A percentile compares a stretch with the other conserved stretches of the same genome.
Evolutionary conservation across 1,284 basidiomycete genomes (phyloP).

Genomic region (Naganishia sp.): DNA sequence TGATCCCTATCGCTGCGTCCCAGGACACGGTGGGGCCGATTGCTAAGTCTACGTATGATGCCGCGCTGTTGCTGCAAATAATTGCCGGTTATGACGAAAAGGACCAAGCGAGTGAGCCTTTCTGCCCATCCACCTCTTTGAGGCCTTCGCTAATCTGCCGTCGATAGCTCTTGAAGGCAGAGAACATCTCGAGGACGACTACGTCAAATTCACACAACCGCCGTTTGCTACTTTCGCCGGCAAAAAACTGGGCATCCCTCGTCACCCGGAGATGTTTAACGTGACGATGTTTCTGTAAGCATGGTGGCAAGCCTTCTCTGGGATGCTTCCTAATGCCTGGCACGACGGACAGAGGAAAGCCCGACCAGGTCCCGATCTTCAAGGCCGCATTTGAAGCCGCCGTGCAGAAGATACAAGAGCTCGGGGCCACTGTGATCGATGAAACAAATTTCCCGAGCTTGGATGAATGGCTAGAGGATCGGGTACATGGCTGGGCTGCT

Average conservation of each 20-base stretch:
- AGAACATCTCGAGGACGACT: constrained; percentile 3
- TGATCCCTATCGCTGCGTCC: constrained; percentile 10
- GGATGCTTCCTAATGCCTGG: not conserved
- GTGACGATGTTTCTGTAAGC: constrained; percentile 9
- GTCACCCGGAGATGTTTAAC: constrained; percentile 24
- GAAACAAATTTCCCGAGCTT: constrained; percentile 27
- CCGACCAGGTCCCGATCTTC: not conserved
- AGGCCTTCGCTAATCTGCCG: too few species aligned
- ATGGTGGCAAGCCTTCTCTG: not conserved
- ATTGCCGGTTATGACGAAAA: constrained; percentile 28
- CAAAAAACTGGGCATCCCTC: constrained; percentile 28
- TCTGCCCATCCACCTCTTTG: not conserved
- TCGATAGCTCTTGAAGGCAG: not conserved
- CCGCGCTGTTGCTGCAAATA: constrained; percentile 9
- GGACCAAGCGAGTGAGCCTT: constrained; percentile 16
- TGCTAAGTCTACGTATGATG: constrained; percentile 23
- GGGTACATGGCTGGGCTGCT: not conserved
- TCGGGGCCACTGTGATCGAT: constrained; percentile 27
- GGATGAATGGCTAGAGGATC: constrained; percentile 9
- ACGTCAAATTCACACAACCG: constrained; percentile 22
- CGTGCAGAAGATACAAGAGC: constrained; percentile 10
- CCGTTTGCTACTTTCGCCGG: constrained; percentile 16
- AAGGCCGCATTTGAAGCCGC: constrained; percentile 8
- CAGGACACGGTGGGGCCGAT: constrained; percentile 24
- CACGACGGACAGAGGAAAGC: not conserved